A percentile compares a stretch with the other conserved stretches of the same genome.
Evolutionary conservation across 768 basidiomycete species (phyloP).

Genomic region (Leccinum sublutescens): DNA sequence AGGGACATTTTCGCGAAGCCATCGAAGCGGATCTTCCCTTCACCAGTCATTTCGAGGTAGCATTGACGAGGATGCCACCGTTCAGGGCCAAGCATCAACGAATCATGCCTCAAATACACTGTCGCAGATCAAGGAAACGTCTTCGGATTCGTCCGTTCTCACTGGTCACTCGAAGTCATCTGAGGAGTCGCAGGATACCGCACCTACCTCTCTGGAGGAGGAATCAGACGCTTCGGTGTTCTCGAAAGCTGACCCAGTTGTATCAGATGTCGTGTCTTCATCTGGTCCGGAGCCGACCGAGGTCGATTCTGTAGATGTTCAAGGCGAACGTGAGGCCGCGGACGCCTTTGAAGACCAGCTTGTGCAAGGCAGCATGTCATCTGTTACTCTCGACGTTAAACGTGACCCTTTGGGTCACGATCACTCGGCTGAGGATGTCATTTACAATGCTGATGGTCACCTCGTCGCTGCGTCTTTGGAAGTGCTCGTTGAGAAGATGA

Average conservation of each 20-base stretch:
- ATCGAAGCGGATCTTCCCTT: conserved; percentile 38
- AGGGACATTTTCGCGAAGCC: conserved; percentile 44
- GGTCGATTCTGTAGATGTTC: conserved; percentile 55
- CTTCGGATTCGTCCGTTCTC: conserved; percentile 50
- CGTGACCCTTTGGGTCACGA: conserved; percentile 60
- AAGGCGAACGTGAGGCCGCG: conserved; percentile 32
- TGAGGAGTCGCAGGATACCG: conserved; percentile 46
- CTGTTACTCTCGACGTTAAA: conserved; percentile 40
- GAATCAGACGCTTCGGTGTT: conserved; percentile 38
- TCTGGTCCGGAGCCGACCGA: conserved; percentile 32
- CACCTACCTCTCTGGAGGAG: conserved; percentile 50
- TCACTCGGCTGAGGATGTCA: conserved; percentile 79
- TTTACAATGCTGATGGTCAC: conserved; percentile 86
- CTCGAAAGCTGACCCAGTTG: conserved; percentile 24
- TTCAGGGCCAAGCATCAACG: conserved; percentile 45
- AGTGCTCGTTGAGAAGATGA: conserved; percentile 95
- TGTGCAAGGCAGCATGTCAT: conserved; percentile 49
- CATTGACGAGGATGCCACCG: conserved; percentile 58
- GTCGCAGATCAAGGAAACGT: conserved; percentile 36
- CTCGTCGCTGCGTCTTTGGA: conserved; percentile 88
- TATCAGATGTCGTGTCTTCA: conserved; percentile 32
- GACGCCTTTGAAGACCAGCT: conserved; percentile 52
- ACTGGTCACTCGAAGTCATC: conserved; percentile 46
- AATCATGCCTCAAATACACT: conserved; percentile 17
- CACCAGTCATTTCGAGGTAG: conserved; percentile 37